phyloP scores from a whole-genome alignment of 2,329 filamentous ascomycete species.

The Cordyceps pruinosa region DNA sequence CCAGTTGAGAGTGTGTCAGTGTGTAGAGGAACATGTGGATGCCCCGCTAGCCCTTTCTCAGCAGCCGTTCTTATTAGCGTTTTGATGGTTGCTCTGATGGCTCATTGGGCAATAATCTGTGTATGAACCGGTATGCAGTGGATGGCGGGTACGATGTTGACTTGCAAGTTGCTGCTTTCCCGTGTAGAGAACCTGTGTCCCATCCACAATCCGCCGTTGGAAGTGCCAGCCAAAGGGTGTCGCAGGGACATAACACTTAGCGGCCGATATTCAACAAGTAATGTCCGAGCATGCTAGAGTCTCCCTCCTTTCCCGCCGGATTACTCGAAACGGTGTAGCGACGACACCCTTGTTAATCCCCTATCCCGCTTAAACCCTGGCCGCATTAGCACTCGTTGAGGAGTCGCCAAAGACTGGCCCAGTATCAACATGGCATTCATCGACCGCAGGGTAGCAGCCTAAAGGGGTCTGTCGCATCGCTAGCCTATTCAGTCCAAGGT shows the following conservation, averaged over 20 bases:
- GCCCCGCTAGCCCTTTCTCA: not conserved
- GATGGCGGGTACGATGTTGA: not conserved
- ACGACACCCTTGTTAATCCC: not conserved
- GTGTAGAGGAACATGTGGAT: not conserved
- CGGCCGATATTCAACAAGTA: not conserved
- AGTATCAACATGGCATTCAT: not conserved
- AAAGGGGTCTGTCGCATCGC: not conserved
- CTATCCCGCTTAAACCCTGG: slow-evolving; percentile 3
- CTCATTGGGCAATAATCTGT: too few relatives aligned
- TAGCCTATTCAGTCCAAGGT: not conserved
- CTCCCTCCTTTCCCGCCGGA: not conserved
- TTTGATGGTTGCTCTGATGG: too few relatives aligned
- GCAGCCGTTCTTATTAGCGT: too few relatives aligned
- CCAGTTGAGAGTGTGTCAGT: too few relatives aligned
- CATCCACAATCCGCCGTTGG: too few relatives aligned
- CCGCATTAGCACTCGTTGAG: not conserved
- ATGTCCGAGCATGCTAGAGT: not conserved
- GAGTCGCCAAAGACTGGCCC: not conserved
- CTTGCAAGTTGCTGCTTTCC: not conserved
- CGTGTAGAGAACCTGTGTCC: not conserved
- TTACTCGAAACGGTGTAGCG: slow-evolving; percentile 9
- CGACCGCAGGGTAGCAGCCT: not conserved
- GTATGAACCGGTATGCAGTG: not conserved
- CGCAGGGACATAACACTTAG: not conserved
- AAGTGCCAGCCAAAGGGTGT: too few relatives aligned